Percentiles rank a stretch among this genome's conserved stretches.
phyloP scores from a whole-genome alignment of 208 protist genomes.

The Acanthamoeba royreba region DNA sequence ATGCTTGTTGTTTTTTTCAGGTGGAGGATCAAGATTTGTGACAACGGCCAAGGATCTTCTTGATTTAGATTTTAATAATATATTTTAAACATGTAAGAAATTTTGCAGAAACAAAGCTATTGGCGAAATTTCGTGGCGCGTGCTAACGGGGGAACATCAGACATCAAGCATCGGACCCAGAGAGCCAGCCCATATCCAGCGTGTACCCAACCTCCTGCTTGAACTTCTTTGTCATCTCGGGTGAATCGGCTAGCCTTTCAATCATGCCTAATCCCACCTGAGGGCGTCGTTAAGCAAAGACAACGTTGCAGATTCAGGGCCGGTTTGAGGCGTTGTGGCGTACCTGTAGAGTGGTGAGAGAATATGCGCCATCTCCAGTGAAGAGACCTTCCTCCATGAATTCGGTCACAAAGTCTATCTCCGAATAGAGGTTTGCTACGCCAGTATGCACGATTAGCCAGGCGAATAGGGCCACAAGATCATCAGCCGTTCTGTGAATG shows the following conservation, averaged over 20 bases:
- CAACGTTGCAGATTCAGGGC: too few relatives aligned
- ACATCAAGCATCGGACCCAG: neutral
- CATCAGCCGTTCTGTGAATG: neutral
- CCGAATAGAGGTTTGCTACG: neutral
- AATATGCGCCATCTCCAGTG: slow-evolving; percentile 31
- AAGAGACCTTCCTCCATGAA: slow-evolving; percentile 31
- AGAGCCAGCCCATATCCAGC: slow-evolving; percentile 28
- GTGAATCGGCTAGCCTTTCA: neutral
- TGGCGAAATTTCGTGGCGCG: too few relatives aligned
- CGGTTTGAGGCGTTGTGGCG: too few relatives aligned
- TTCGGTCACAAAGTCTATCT: slow-evolving; percentile 8
- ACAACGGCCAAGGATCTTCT: too few relatives aligned
- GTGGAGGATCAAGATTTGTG: too few relatives aligned
- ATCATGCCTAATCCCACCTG: slow-evolving; percentile 31
- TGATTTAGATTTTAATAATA: too few relatives aligned
- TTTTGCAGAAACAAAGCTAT: too few relatives aligned
- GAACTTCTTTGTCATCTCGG: neutral
- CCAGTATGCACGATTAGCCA: neutral
- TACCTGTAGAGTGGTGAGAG: slow-evolving; percentile 15
- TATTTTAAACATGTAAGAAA: too few relatives aligned
- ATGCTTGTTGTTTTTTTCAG: too few relatives aligned
- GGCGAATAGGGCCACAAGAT: slow-evolving; percentile 18
- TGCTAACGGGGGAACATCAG: too few relatives aligned
- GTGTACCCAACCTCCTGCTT: slow-evolving; percentile 29
- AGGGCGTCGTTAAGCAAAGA: too few relatives aligned